phyloP scores from a whole-genome alignment of 805 yeast genomes.

The Myxozyma kluyveri region DNA sequence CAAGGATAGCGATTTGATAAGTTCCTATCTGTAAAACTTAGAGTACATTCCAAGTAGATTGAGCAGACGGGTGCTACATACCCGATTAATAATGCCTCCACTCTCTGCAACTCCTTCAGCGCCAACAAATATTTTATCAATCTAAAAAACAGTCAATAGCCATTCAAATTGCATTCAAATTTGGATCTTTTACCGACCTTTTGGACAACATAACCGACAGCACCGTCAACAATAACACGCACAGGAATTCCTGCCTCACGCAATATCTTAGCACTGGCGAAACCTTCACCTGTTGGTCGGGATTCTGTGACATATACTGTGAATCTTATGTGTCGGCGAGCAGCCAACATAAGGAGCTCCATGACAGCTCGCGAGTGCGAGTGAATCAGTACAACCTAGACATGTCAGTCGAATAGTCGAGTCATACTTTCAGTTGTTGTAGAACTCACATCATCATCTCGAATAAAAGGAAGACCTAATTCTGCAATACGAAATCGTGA shows the following conservation, averaged over 20 bases:
- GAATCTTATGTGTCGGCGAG: constrained; percentile 73
- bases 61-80: constrained; percentile 6
- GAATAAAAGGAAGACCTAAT: constrained; percentile 81
- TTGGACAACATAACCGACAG: constrained; percentile 89
- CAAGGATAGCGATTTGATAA: constrained; percentile 89
- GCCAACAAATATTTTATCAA: constrained; percentile 91
- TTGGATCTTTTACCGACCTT: constrained; percentile 39
- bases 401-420: neutral
- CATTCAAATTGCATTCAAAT: neutral
- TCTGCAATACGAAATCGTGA: constrained; percentile 85
- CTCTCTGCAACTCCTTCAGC: constrained; percentile 99
- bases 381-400: constrained; percentile 64
- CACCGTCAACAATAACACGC: constrained; percentile 82
- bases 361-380: constrained; percentile 89
- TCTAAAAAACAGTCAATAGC: constrained; percentile 33
- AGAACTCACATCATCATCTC: constrained; percentile 76
- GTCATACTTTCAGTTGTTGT: neutral
- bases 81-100: constrained; percentile 94
- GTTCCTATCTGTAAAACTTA: constrained; percentile 59
- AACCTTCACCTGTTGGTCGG: constrained; percentile 76
- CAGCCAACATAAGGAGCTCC: constrained; percentile 72
- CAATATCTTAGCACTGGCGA: constrained; percentile 64
- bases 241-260: constrained; percentile 78
- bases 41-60: neutral
- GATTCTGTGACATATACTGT: constrained; percentile 92